Evolutionary conservation across 768 basidiomycete genomes (phyloP).

Genomic region (Sarcodon sp.): DNA sequence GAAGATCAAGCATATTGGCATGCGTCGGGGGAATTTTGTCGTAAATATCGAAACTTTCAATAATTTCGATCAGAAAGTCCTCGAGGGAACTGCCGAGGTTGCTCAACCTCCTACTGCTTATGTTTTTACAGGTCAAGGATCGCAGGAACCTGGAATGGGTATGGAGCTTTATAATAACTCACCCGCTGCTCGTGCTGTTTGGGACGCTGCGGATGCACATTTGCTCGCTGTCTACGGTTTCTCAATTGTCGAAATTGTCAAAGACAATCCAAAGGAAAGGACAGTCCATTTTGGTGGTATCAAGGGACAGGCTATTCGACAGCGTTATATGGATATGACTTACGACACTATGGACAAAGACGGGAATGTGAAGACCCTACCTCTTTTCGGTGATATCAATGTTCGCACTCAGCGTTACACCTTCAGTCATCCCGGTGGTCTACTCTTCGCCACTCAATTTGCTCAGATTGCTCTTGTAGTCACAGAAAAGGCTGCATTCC

Average conservation of each 20-base stretch:
- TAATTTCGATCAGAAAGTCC: constrained; percentile 77
- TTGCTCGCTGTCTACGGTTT: constrained; percentile 93
- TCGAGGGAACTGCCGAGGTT: constrained; percentile 88
- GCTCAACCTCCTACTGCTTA: constrained; percentile 88
- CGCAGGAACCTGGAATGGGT: constrained; percentile 97
- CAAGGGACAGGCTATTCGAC: constrained; percentile 95
- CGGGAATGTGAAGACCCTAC: constrained; percentile 90
- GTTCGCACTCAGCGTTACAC: constrained; percentile 92
- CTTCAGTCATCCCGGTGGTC: constrained; percentile 93
- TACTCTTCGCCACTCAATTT: constrained; percentile 96
- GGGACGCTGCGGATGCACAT: constrained; percentile 94
- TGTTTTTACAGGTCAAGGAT: constrained; percentile 97
- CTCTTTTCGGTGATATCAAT: constrained; percentile 93
- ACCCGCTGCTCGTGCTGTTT: constrained; percentile 89
- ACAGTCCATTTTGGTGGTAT: constrained; percentile 99
- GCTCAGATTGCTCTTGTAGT: constrained; percentile 98
- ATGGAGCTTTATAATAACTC: constrained; percentile 96
- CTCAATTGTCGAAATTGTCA: constrained; percentile 97
- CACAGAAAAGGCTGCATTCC: constrained; percentile 96
- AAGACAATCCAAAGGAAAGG: constrained; percentile 96
- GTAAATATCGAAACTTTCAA: constrained; percentile 84
- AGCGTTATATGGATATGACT: constrained; percentile 99
- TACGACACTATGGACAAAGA: constrained; percentile 97
- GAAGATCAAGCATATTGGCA: constrained; percentile 79
- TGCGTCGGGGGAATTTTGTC: constrained; percentile 89